Evolutionary conservation across 768 basidiomycete species (phyloP).

Genomic region (Trametes punicea): DNA sequence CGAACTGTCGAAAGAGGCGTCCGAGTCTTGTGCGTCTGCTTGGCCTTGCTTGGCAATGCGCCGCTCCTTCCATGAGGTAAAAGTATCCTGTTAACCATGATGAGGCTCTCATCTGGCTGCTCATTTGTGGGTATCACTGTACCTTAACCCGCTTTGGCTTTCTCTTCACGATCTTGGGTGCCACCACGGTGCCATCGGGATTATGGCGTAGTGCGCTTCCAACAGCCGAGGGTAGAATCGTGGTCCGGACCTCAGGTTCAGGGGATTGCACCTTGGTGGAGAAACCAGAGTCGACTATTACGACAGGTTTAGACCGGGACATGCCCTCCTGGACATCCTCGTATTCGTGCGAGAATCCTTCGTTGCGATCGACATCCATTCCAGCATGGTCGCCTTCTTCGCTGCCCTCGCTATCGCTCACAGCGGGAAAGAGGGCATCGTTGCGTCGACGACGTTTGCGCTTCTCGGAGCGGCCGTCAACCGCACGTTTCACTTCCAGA

Average conservation of each 20-base stretch:
- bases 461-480: constrained; percentile 47
- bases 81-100: constrained; percentile 31
- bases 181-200: constrained; percentile 54
- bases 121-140: background rate
- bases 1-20: constrained; percentile 75
- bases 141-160: constrained; percentile 47
- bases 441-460: constrained; percentile 41
- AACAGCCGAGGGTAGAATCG: background rate
- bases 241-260: constrained; percentile 4
- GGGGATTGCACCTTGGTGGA: constrained; percentile 15
- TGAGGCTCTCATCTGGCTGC: background rate
- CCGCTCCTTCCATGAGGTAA: constrained; percentile 49
- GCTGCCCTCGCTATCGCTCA: constrained; percentile 26
- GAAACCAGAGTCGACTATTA: constrained; percentile 26
- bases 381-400: constrained; percentile 31
- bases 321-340: constrained; percentile 19
- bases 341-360: background rate
- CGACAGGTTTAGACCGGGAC: constrained; percentile 23
- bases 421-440: background rate
- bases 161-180: constrained; percentile 45
- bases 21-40: constrained; percentile 38
- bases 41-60: background rate
- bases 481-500: constrained; percentile 47
- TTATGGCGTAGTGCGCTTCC: constrained; percentile 69
- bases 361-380: constrained; percentile 7